These are phyloP conservation scores for Serendipita indica DNA, from an alignment of 768 basidiomycete species.

Conservation along the genomic window DNA sequence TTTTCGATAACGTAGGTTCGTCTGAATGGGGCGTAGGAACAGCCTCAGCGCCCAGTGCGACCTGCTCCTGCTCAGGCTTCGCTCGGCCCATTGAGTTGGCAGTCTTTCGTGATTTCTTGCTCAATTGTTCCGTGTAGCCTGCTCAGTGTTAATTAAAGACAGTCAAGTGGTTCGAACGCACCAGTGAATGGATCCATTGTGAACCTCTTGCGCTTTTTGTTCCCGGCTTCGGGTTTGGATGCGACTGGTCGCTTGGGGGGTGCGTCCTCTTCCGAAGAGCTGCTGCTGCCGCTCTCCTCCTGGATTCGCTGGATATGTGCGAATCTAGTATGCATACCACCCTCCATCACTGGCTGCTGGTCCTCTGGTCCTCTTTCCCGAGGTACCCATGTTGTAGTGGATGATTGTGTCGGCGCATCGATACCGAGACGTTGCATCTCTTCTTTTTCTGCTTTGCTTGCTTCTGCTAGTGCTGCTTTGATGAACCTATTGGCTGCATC, in stretches of 20 bases:
- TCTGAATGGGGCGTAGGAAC: too few relatives aligned
- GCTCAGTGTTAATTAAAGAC: too few relatives aligned
- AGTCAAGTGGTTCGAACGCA: too few relatives aligned
- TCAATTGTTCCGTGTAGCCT: too few relatives aligned
- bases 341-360: neutral
- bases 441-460: neutral
- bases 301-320: neutral
- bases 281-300: neutral
- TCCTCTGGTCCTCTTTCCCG: neutral
- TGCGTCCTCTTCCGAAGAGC: slow-evolving; percentile 25
- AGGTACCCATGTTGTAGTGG: neutral
- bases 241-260: slow-evolving; percentile 14
- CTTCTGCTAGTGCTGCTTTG: slow-evolving; percentile 24
- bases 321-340: slow-evolving; percentile 13
- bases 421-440: neutral
- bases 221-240: neutral
- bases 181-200: slow-evolving; percentile 55
- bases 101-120: too few relatives aligned
- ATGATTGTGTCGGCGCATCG: neutral
- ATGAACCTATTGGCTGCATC: slow-evolving; percentile 71
- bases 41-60: too few relatives aligned
- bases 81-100: too few relatives aligned
- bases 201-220: slow-evolving; percentile 35
- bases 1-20: too few relatives aligned
- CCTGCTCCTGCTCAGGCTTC: too few relatives aligned